These are phyloP conservation scores for Smallanthus sonchifolius DNA, from an alignment of 129 eudicot species.

Conservation along the genomic window DNA sequence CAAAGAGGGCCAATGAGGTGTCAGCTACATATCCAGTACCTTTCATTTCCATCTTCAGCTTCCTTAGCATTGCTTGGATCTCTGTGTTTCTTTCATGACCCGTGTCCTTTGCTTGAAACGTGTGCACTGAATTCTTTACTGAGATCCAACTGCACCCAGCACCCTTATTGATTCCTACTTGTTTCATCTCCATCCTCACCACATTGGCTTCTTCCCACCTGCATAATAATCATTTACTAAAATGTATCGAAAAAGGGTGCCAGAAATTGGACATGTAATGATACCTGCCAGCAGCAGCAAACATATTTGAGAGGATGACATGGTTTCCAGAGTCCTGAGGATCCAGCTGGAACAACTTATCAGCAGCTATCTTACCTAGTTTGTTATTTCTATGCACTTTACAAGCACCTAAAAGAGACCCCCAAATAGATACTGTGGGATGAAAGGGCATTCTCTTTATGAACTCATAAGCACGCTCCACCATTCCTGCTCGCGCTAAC, in stretches of 20 bases:
- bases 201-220: slow-evolving; percentile 85
- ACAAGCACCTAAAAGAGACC: slow-evolving; percentile 76
- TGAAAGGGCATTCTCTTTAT: slow-evolving; percentile 45
- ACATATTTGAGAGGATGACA: slow-evolving; percentile 68
- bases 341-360: slow-evolving; percentile 66
- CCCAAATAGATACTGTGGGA: slow-evolving; percentile 78
- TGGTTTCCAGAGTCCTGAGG: slow-evolving; percentile 82
- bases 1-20: slow-evolving; percentile 57
- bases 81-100: slow-evolving; percentile 57
- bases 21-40: slow-evolving; percentile 63
- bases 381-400: slow-evolving; percentile 61
- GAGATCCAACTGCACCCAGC: slow-evolving; percentile 81
- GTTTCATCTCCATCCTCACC: slow-evolving; percentile 79
- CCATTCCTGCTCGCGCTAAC: slow-evolving; percentile 77
- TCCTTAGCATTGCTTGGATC: slow-evolving; percentile 52
- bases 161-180: slow-evolving; percentile 68
- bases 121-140: slow-evolving; percentile 50
- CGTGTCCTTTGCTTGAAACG: slow-evolving; percentile 75
- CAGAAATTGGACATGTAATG: neutral
- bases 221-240: neutral
- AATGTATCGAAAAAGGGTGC: too few species aligned
- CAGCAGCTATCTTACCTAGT: slow-evolving; percentile 78
- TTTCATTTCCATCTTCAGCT: slow-evolving; percentile 51
- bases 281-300: slow-evolving; percentile 83
- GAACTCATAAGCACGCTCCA: slow-evolving; percentile 62